Base-by-base conservation (phyloP, 139 green algal species). In the Volvox reticuliferus region DNA sequence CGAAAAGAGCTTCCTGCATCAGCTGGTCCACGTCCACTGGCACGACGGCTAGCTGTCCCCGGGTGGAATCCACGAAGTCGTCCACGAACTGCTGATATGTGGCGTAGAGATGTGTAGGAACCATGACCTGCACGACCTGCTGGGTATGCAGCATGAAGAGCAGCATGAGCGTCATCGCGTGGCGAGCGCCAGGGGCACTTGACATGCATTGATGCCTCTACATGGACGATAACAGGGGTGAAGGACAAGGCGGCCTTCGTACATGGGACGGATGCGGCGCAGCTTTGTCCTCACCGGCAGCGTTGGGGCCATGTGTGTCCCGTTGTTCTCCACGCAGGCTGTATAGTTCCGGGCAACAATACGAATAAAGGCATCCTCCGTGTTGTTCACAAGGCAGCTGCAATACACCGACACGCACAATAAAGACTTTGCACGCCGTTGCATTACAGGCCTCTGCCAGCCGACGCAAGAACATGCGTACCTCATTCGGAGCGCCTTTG, bases 11-110 rank as follows among this genome's bases (percentile, higher is more conserved):
- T 30, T 90, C 86, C 20, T 26, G 55, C 21, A 78, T 22, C 55
- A 90, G 86, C 55, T 90, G 86, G 55, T 84, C 50, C 28, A 37
- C 73, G 61, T 90, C 86, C 19, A 90, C 75, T 2, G 86, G 86
- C 21, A 77, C 55, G 1, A 90, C 32, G 2, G 9, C 26, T 18
- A 84, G 14, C 9, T 44, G 18, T 2, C 65, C 65, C 21, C 12
- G 65, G 9, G 21, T 73, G 65, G 65, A 73, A 28, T 24, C 55
- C 21, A 61, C 73, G 55, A 75, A 90, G 1, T 22, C 2, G 3
- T 26, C 33, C 6, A 61, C 86, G 1, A 85, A 32, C 0, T 12
- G 0, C 5, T 18, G 5, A 61, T 76, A 67, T 18, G 73, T 61
- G 0, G 5, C 32, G 86, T 63, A 90, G 19, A 78, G 50, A 24